Evolutionary conservation across 192 early-diverging fungal genomes (phyloP), one percentile per base, ranked within the genome.

Genomic region (Jimgerdemannia flammicorona): DNA sequence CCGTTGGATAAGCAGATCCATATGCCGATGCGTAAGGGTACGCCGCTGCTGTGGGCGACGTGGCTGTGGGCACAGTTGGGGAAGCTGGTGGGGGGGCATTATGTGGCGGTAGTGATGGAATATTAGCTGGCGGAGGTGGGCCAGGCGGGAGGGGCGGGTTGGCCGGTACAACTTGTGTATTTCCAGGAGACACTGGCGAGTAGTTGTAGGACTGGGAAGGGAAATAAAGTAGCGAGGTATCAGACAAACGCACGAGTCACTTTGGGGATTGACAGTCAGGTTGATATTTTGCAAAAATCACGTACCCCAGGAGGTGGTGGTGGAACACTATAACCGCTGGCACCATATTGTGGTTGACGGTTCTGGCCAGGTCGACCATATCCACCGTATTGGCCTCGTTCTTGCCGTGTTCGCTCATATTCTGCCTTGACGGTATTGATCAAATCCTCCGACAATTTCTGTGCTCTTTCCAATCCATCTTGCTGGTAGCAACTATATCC

Each of bases 351-450:
- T 40, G 75, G 71, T 39, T 68, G 44, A 65, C 78, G 77, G 18
- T 68, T 68, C 9, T 68, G 40, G 18, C 67, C 19, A 68, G 7
- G 75, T 73, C 72, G 76, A 79, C 4, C 64, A 75, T 65, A 76
- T 78, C 72, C 80, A 78, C 39, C 20, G 71, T 70, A 44, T 72
- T 76, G 40, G 73, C 82, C 64, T 72, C 78, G 73, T 68, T 81
- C 67, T 78, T 87, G 80, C 76, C 68, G 59, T 40, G 68, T 78
- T 40, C 74, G 76, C 70, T 93, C 86, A 79, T 90, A 90, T 67
- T 97, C 95, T 2, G 74, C 80, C 64, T 87, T 89, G 0, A 97
- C 89, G 1, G 95, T 96, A 66, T 89, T 88, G 4, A 97, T 84
- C 44, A 97, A 84, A 79, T 96, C 92, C 69, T 91, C 78, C 49